Evolutionary conservation across 176 grass and related monocot species (phyloP).

Genomic region (Aegilops sharonensis): DNA sequence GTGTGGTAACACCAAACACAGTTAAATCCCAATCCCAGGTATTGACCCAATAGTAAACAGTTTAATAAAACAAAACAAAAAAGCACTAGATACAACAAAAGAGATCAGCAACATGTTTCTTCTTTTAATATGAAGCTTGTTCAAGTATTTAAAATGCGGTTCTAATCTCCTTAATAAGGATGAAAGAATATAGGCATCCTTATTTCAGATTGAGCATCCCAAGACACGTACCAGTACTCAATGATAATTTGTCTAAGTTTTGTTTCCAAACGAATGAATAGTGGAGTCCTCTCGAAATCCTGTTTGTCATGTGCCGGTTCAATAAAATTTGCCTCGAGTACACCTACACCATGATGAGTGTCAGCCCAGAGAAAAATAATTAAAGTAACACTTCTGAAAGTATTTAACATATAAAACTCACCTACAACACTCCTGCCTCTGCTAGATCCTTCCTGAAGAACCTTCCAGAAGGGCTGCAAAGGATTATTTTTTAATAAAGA

Average conservation of each 20-base stretch:
- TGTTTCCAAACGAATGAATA: constrained; percentile 80
- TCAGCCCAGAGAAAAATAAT: not conserved
- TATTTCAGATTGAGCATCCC: not conserved
- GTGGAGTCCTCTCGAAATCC: constrained; percentile 90
- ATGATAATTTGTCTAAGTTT: constrained; percentile 88
- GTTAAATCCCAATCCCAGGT: not conserved
- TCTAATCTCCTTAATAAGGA: not conserved
- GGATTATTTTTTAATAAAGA: not conserved
- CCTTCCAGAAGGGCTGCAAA: constrained; percentile 95
- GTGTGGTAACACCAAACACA: not conserved
- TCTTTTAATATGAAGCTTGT: constrained; percentile 6
- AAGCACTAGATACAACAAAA: not conserved
- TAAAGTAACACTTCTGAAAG: not conserved
- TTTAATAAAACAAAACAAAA: not conserved
- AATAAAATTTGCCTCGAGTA: constrained; percentile 98
- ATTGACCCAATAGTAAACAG: constrained; percentile 6
- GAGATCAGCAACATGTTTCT: not conserved
- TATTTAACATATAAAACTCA: constrained; percentile 43
- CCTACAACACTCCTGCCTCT: constrained; percentile 91
- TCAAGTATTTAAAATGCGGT: not conserved
- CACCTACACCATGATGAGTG: constrained; percentile 51
- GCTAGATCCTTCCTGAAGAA: constrained; percentile 94
- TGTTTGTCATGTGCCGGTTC: constrained; percentile 99
- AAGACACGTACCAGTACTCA: constrained; percentile 74
- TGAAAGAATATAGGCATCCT: not conserved